phyloP scores from a whole-genome alignment of 768 basidiomycete genomes.

The Pulveroboletus sp. region DNA sequence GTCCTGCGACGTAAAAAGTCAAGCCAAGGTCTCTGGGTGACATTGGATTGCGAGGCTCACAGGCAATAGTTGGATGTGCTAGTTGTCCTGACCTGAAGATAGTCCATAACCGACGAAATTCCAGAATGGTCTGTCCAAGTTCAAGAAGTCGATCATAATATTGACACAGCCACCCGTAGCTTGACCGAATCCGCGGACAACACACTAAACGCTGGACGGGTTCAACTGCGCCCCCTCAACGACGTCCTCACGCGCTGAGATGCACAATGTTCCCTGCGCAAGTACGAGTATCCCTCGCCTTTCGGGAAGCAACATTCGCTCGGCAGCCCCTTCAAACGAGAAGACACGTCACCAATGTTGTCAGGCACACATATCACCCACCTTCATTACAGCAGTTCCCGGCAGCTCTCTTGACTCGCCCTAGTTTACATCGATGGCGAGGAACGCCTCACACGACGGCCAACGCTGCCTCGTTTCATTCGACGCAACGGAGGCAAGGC shows the following conservation, averaged over 20 bases:
- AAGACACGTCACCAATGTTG: neutral
- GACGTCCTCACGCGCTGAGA: constrained; percentile 24
- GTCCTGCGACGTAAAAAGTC: too few relatives aligned
- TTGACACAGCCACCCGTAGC: constrained; percentile 9
- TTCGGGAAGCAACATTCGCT: neutral
- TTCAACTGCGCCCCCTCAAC: neutral
- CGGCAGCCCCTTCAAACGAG: neutral
- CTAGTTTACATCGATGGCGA: neutral
- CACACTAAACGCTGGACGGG: constrained; percentile 1
- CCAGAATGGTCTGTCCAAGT: too few relatives aligned
- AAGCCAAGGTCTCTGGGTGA: too few relatives aligned
- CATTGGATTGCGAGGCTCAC: too few relatives aligned
- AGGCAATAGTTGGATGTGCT: too few relatives aligned
- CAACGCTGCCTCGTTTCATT: constrained; percentile 35
- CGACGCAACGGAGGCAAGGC: constrained; percentile 34
- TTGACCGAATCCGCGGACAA: neutral
- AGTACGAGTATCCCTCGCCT: constrained; percentile 5
- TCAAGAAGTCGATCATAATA: too few relatives aligned
- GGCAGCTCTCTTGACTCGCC: constrained; percentile 6
- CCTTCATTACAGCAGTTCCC: constrained; percentile 1
- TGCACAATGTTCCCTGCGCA: constrained; percentile 53
- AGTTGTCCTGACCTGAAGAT: too few relatives aligned
- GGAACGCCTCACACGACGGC: neutral
- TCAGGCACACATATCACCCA: neutral
- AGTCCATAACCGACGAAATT: too few relatives aligned